phyloP scores from a whole-genome alignment of 805 yeast species.

The Nakazawaea laoshanensis region DNA sequence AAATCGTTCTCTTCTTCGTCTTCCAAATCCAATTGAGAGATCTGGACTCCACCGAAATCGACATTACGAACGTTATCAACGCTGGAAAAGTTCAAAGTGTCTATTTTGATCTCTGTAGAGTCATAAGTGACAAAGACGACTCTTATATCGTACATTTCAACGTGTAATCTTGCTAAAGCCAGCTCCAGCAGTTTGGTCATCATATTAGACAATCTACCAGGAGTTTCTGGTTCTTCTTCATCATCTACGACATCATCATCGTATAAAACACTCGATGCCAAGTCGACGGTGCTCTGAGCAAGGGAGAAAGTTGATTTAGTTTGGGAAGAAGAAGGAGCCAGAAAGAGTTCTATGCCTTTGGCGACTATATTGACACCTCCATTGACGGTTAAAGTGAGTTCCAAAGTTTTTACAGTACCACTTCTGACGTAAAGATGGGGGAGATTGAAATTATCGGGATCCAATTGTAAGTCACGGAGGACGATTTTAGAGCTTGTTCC shows the following conservation, averaged over 20 bases:
- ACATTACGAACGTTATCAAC: conserved; percentile 38
- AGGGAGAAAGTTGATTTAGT: conserved; percentile 31
- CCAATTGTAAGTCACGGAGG: conserved; percentile 57
- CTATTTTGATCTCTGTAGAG: conserved; percentile 26
- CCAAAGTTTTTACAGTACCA: conserved; percentile 50
- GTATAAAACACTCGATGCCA: conserved; percentile 49
- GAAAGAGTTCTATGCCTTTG: conserved; percentile 41
- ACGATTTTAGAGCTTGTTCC: conserved; percentile 43
- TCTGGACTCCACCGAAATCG: conserved; percentile 27
- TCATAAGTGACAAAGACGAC: conserved; percentile 39
- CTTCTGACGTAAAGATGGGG: conserved; percentile 58
- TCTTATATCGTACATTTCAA: conserved; percentile 37
- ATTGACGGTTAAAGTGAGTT: conserved; percentile 52
- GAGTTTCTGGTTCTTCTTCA: conserved; percentile 12
- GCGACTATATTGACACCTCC: conserved; percentile 65
- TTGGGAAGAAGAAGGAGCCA: conserved; percentile 22
- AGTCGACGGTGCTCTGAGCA: conserved; percentile 66
- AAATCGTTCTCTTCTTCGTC: conserved; percentile 21
- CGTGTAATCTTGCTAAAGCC: conserved; percentile 52
- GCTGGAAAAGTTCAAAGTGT: conserved; percentile 25
- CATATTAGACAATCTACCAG: conserved; percentile 41
- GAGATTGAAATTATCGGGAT: conserved; percentile 57
- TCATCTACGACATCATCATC: conserved; percentile 23
- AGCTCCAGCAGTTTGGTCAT: conserved; percentile 60
- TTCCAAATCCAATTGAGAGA: too few species aligned